Base-by-base conservation (phyloP, 2,329 filamentous ascomycete genomes). In the Dothistroma pini region DNA sequence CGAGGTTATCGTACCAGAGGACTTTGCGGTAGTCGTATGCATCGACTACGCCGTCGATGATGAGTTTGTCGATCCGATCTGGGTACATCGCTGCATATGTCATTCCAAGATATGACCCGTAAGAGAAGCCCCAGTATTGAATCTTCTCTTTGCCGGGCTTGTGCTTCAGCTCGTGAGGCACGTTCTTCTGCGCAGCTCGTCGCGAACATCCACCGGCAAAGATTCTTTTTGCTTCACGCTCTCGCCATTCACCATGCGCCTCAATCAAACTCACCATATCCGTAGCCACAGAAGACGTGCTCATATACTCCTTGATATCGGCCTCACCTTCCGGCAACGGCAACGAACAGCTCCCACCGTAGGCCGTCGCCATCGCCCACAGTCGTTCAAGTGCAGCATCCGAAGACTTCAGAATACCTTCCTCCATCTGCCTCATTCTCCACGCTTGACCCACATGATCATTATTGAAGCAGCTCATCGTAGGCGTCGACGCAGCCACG, bases 251-350 rank as follows among this genome's bases (percentile, higher is more conserved):
- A 34, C 69, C 77, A 58, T 79, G 76, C 29, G 56, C 56, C 62
- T 83, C 80, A 11, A 78, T 72, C 38, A 83, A 75, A 47, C 78
- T 75, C 8, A 83, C 69, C 78, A 83, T 82, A 62, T 83, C 80
- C 44, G 76, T 71, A 1, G 78, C 80, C 2, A 80, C 78, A 25
- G 75, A 77, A 1, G 79, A 77, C 0, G 81, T 82, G 16, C 76
- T 77, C 51, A 80, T 71, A 66, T 78, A 79, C 53, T 74, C 70
- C 61, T 75, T 76, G 63, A 79, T 77, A 44, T 79, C 75, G 19
- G 60, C 31, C 38, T 71, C 65, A 44, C 68, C 69, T 6, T 66
- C 64, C 1, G 67, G 68, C n/a, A 53, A 38, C 9, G 68, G 59
- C 10, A 67, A 50, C n/a, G 69, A 68, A 56, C 72, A 74, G 57